Evolutionary conservation across 2,329 filamentous ascomycete species (phyloP).

Genomic region (Nemania diffusa): DNA sequence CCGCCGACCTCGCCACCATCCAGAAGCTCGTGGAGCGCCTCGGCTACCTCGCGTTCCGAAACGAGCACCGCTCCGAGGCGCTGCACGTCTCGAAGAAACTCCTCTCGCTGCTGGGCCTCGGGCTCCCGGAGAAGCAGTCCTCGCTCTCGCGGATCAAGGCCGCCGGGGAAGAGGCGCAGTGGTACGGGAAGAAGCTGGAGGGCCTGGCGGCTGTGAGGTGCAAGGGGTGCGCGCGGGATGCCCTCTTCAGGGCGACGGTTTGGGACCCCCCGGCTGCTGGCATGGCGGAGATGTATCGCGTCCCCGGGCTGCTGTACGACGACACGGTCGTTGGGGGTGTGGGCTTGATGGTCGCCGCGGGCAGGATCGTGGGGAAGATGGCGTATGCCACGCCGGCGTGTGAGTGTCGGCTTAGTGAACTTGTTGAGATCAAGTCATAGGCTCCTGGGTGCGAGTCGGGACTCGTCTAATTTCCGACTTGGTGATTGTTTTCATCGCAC

Average conservation of each 20-base stretch:
- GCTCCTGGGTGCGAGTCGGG: background rate
- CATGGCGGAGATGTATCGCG: constrained; percentile 24
- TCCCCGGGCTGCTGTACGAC: constrained; percentile 28
- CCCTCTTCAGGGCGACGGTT: constrained; percentile 24
- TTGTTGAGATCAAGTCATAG: constrained; percentile 24
- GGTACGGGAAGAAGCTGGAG: constrained; percentile 27
- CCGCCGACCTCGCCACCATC: constrained; percentile 2
- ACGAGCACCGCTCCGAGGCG: constrained; percentile 18
- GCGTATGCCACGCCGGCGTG: constrained; percentile 31
- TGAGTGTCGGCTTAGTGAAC: constrained; percentile 22
- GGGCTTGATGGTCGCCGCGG: constrained; percentile 24
- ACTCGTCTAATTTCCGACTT: background rate
- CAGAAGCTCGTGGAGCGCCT: constrained; percentile 20
- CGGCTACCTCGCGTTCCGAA: constrained; percentile 7
- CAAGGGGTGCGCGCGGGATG: constrained; percentile 20
- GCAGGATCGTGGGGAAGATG: constrained; percentile 26
- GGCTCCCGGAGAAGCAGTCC: constrained; percentile 28
- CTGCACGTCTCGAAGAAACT: constrained; percentile 21
- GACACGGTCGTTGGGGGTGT: constrained; percentile 22
- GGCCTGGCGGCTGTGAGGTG: constrained; percentile 22
- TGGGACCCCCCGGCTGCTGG: constrained; percentile 21
- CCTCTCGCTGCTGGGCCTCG: constrained; percentile 21
- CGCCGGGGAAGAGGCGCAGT: constrained; percentile 27
- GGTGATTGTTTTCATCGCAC: too few species aligned
- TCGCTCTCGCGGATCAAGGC: constrained; percentile 28